Conservation (phyloP, 768 basidiomycete genomes). For the Termitomyces sp. region DNA sequence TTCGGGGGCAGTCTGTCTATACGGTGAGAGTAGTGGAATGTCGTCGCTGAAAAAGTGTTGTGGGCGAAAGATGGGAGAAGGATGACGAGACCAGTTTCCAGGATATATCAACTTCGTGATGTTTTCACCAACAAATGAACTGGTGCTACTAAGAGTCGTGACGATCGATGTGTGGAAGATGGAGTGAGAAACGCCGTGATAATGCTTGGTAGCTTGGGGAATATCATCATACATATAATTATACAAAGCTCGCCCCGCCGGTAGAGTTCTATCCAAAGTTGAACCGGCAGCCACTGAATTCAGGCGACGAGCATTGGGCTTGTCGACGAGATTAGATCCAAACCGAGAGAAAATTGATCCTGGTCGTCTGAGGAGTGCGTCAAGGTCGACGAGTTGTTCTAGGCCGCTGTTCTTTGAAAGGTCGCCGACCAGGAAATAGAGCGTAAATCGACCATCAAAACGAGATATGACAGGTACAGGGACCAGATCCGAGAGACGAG, state of each 20-base stretch:
- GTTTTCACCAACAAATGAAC: slow-evolving; percentile 5
- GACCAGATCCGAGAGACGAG: slow-evolving; percentile 12
- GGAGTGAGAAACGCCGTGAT: slow-evolving; percentile 10
- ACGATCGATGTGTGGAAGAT: slow-evolving; percentile 11
- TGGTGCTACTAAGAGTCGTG: slow-evolving; percentile 9
- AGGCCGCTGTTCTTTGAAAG: slow-evolving; percentile 5
- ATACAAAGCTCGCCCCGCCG: slow-evolving; percentile 9
- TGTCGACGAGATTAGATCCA: neutral
- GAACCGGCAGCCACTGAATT: neutral
- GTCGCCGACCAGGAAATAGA: slow-evolving; percentile 14
- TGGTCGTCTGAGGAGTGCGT: slow-evolving; percentile 3
- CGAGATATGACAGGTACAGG: slow-evolving; percentile 8
- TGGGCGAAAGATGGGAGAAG: slow-evolving; percentile 12
- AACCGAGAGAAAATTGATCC: slow-evolving; percentile 11
- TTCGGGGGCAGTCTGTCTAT: slow-evolving; percentile 11
- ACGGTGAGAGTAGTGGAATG: slow-evolving; percentile 13
- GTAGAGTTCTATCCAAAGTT: neutral
- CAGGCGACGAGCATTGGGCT: slow-evolving; percentile 1
- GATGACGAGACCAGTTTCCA: neutral
- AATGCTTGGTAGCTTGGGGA: slow-evolving; percentile 11
- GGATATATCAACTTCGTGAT: slow-evolving; percentile 12
- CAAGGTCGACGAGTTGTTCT: slow-evolving; percentile 7
- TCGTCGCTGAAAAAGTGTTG: slow-evolving; percentile 14
- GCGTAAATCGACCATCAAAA: slow-evolving; percentile 13
- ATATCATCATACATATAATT: slow-evolving; percentile 13